Base-by-base conservation (phyloP, 2,329 filamentous ascomycete genomes). In the Pseudocercospora cruenta region DNA sequence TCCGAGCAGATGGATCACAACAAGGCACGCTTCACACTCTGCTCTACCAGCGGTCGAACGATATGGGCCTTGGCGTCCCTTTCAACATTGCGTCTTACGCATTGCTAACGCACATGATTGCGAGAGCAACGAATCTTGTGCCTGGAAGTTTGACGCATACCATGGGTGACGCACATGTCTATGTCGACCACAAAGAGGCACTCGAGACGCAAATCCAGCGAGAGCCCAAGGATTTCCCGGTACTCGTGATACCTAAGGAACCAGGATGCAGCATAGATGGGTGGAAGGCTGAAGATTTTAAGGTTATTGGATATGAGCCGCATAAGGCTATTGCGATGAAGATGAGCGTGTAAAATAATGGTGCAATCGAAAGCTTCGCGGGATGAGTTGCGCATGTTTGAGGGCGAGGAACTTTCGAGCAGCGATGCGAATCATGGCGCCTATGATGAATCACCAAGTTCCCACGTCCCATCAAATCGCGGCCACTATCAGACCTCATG, bases 21-120 rank as follows among this genome's bases (percentile, higher is more conserved):
- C 86, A 87, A 75, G 94, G 93, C 2, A 87, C 90, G 54, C 82
- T 99, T 21, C 91, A 95, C 77, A 96, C 93, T 73, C 88, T 96
- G 74, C 82, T 99, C 3, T 99, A 99, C 80, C 95, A 99, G 81
- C 86, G 95, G 4, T 93, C 90, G 5, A 97, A 94, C 81, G 95
- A 99, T 78, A 97, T 98, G 92, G 95, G 95, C 0, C 88, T 99
- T 0, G 95, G 94, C 7, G 93, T 98, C 22, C 95, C 95, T 0
- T 99, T 99, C 83, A 99, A 99, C 78, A 98, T 99, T 74, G 95
- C 94, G 0, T 92, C 88, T 70, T 99, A 99, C 80, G 93, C 95
- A 36, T 83, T 99, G 64, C 83, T 99, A 47, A 97, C 94, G 49
- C 94, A 98, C 79, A 98, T 99, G 91, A 82, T 99, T 55, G 94